Percentiles rank a stretch among this genome's conserved stretches.
phyloP scores from a whole-genome alignment of 108 stramenopile genomes.

The Skeletonema tropicum region DNA sequence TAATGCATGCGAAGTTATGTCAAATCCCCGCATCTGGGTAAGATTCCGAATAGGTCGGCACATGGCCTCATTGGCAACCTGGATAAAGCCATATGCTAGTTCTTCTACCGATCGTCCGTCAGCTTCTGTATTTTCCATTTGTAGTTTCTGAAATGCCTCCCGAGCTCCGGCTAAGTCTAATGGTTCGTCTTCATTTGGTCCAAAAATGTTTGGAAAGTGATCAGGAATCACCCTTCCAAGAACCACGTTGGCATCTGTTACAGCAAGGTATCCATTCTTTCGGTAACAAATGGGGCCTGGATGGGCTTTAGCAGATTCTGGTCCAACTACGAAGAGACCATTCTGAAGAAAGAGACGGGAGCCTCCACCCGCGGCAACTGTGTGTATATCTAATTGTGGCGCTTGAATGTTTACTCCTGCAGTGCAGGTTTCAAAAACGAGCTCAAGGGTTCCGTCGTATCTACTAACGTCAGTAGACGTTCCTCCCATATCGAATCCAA shows the following conservation, averaged over 20 bases:
- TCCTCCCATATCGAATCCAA: conserved; percentile 99
- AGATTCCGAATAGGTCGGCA: conserved; percentile 98
- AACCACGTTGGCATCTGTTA: conserved; percentile 98
- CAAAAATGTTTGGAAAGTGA: conserved; percentile 97
- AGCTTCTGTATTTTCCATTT: conserved; percentile 64
- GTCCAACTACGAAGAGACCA: conserved; percentile 96
- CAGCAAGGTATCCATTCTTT: conserved; percentile 95
- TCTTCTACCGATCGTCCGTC: conserved; percentile 76
- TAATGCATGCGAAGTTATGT: conserved; percentile 67
- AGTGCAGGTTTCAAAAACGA: conserved; percentile 96
- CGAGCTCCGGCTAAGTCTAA: conserved; percentile 91
- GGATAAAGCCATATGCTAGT: conserved; percentile 95
- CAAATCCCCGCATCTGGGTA: conserved; percentile 94
- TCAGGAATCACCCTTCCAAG: conserved; percentile 93
- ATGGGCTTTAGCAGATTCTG: conserved; percentile 95
- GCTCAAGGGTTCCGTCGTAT: conserved; percentile 89
- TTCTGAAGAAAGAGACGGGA: conserved; percentile 86
- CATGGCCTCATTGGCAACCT: conserved; percentile 99
- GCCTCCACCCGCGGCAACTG: conserved; percentile 97
- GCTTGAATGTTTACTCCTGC: conserved; percentile 94
- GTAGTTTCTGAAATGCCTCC: conserved; percentile 81
- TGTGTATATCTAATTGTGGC: conserved; percentile 98
- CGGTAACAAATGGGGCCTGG: conserved; percentile 99
- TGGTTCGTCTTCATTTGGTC: conserved; percentile 94
- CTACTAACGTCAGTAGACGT: conserved; percentile 95